phyloP scores from a whole-genome alignment of 2,329 filamentous ascomycete species.

The Pestalotiopsis sp. region DNA sequence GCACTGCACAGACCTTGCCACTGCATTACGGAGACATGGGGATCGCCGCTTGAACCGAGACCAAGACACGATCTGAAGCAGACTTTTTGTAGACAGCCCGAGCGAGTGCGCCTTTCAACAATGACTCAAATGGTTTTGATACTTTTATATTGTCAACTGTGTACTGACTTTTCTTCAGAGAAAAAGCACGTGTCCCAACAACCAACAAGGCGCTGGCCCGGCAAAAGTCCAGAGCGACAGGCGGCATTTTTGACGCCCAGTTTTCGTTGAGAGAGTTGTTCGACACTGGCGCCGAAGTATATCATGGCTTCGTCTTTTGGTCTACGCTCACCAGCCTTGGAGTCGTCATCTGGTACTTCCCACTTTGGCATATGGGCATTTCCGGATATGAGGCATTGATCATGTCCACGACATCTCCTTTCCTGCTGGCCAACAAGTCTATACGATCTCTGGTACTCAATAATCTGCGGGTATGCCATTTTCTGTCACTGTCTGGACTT shows the following conservation, averaged over 20 bases:
- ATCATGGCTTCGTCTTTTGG: conserved; percentile 96
- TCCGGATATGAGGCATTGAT: conserved; percentile 93
- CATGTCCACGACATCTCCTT: conserved; percentile 79
- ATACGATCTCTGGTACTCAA: conserved; percentile 68
- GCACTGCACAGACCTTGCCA: neutral
- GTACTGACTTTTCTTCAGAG: conserved; percentile 35
- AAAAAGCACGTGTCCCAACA: conserved; percentile 46
- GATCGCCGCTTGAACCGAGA: neutral
- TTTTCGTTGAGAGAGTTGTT: conserved; percentile 76
- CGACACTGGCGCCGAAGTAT: conserved; percentile 84
- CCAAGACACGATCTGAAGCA: neutral
- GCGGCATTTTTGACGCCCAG: conserved; percentile 65
- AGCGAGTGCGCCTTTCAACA: conserved; percentile 24
- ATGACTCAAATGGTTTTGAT: conserved; percentile 8
- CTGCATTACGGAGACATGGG: neutral
- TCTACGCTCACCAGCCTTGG: conserved; percentile 88
- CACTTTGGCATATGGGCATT: conserved; percentile 98
- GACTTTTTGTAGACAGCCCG: conserved; percentile 15
- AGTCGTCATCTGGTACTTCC: conserved; percentile 94
- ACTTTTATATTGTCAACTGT: neutral
- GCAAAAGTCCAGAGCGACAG: conserved; percentile 74
- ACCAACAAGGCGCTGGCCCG: conserved; percentile 59
- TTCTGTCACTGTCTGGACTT: conserved; percentile 77
- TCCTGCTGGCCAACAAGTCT: conserved; percentile 70
- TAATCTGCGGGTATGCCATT: conserved; percentile 70